A percentile compares a stretch with the other conserved stretches of the same genome.
phyloP scores from a whole-genome alignment of 176 grass and related monocot genomes.

The Calamus simplicifolius region DNA sequence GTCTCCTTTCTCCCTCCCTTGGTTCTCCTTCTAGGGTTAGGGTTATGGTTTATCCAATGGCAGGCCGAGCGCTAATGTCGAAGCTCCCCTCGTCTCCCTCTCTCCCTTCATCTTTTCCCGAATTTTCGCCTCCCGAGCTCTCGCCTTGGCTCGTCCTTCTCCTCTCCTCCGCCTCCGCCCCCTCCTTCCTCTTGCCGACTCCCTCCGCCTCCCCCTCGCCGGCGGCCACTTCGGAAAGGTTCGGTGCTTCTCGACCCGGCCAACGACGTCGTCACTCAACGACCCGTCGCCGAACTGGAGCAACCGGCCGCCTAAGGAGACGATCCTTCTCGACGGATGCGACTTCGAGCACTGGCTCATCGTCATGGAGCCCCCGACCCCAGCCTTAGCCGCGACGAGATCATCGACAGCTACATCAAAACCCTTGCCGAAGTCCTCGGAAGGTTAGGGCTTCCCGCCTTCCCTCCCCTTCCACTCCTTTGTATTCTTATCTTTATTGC shows the following conservation, averaged over 20 bases:
- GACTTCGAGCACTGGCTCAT: slow-evolving; percentile 95
- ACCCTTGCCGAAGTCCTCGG: slow-evolving; percentile 65
- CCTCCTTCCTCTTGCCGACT: slow-evolving; percentile 9
- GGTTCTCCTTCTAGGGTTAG: no score
- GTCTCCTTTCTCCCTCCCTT: no score
- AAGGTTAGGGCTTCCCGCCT: slow-evolving; percentile 29
- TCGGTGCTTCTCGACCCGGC: slow-evolving; percentile 41
- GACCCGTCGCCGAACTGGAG: slow-evolving; percentile 74
- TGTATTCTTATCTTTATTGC: not conserved
- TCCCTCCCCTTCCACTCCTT: not conserved
- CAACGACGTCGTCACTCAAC: slow-evolving; percentile 48
- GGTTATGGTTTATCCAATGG: no score
- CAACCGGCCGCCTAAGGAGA: slow-evolving; percentile 77
- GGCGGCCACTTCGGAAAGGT: not conserved
- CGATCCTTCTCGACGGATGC: slow-evolving; percentile 70
- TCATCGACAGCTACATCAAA: slow-evolving; percentile 80
- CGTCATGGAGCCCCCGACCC: slow-evolving; percentile 77
- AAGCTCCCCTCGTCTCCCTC: slow-evolving; percentile 7
- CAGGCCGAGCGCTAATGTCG: not conserved
- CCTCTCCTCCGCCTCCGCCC: slow-evolving; percentile 10
- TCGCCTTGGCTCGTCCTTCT: not conserved
- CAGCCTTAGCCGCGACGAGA: slow-evolving; percentile 56
- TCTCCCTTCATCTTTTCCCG: slow-evolving; percentile 2
- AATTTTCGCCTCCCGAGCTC: slow-evolving; percentile 14
- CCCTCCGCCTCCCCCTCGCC: not conserved